Percentiles rank a stretch among this genome's conserved stretches.
phyloP scores from a whole-genome alignment of 1,139 yeast genomes.

The Geotrichum candidum region DNA sequence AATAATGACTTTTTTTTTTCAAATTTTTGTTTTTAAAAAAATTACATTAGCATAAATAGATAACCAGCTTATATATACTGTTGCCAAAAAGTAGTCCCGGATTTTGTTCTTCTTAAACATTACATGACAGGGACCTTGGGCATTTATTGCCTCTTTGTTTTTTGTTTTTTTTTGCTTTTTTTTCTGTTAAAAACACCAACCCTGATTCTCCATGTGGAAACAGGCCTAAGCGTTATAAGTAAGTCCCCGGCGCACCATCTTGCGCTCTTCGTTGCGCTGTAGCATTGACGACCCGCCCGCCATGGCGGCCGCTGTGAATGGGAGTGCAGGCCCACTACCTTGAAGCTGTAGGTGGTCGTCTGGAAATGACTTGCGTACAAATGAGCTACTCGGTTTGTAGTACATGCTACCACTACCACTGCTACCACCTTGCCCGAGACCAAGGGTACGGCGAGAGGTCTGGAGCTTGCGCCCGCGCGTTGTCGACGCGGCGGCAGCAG shows the following conservation, averaged over 20 bases:
- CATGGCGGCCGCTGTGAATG: neutral
- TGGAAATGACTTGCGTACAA: neutral
- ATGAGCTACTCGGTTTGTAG: neutral
- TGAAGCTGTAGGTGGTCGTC: neutral
- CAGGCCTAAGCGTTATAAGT: neutral
- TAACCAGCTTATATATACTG: too few species aligned
- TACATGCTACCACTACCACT: neutral
- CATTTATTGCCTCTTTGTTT: too few species aligned
- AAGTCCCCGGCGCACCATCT: constrained; percentile 9
- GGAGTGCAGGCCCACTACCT: neutral
- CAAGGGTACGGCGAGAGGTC: neutral
- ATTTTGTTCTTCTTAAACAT: too few species aligned
- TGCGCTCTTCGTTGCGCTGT: constrained; percentile 15
- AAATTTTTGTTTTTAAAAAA: too few species aligned
- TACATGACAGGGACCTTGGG: too few species aligned
- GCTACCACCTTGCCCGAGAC: neutral
- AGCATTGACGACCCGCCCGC: constrained; percentile 10
- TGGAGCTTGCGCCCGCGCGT: neutral
- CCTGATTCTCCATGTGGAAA: too few species aligned
- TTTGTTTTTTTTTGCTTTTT: neutral
- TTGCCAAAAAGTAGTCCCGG: too few species aligned
- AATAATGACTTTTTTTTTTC: too few species aligned
- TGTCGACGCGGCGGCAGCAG: constrained; percentile 34
- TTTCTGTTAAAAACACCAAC: too few species aligned
- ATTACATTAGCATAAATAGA: too few species aligned